A percentile compares a stretch with the other conserved stretches of the same genome.
phyloP scores from a whole-genome alignment of 2,329 filamentous ascomycete species.

The Biscogniauxia marginata region DNA sequence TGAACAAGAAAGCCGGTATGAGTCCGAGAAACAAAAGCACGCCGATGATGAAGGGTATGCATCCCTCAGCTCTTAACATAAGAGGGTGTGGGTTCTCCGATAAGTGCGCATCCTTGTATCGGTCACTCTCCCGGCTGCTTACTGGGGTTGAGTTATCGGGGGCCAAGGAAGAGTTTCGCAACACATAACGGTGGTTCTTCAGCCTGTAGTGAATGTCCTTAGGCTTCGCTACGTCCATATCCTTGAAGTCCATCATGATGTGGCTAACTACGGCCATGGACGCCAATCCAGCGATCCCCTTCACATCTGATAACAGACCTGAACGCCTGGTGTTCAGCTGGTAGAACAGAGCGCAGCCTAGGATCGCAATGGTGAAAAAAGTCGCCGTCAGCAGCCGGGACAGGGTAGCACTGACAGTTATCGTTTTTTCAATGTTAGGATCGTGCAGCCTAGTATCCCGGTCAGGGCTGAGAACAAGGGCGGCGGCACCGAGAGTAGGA shows the following conservation, averaged over 20 bases:
- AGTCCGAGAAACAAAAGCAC: constrained; percentile 56
- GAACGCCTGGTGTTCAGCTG: constrained; percentile 62
- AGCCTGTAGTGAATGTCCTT: constrained; percentile 66
- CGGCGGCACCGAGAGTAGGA: constrained; percentile 65
- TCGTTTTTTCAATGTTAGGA: constrained; percentile 47
- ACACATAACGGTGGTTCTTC: constrained; percentile 64
- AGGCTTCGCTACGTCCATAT: constrained; percentile 66
- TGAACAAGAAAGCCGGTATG: constrained; percentile 63
- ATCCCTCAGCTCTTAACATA: constrained; percentile 62
- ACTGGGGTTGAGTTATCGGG: constrained; percentile 55
- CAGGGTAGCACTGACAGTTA: constrained; percentile 56
- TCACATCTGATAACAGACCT: constrained; percentile 66
- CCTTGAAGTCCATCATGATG: constrained; percentile 71
- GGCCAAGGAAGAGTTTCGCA: constrained; percentile 69
- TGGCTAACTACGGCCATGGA: constrained; percentile 74
- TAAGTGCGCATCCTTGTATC: constrained; percentile 49
- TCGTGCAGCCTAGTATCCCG: constrained; percentile 43
- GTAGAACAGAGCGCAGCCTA: constrained; percentile 58
- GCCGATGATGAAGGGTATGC: constrained; percentile 58
- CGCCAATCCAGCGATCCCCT: constrained; percentile 71
- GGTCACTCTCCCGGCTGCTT: constrained; percentile 42
- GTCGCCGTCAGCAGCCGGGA: constrained; percentile 60
- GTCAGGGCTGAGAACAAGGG: constrained; percentile 55
- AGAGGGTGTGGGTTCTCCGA: constrained; percentile 65
- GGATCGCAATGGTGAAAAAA: constrained; percentile 55